phyloP scores from a whole-genome alignment of 441 rosid genomes.

The Aleurites moluccanus region DNA sequence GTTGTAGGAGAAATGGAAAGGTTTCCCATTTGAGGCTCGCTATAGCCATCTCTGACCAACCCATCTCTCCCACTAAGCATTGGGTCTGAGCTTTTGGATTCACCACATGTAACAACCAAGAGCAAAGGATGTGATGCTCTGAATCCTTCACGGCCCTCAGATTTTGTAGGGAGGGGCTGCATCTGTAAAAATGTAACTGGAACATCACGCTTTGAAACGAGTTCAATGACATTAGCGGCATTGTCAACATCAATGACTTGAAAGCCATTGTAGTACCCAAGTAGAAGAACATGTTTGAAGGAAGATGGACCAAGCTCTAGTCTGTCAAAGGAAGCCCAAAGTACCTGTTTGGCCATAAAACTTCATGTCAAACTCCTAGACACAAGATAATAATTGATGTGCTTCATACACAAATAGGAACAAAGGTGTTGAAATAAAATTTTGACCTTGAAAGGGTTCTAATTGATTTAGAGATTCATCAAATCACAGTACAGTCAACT shows the following conservation, averaged over 20 bases:
- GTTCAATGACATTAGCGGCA: slow-evolving; percentile 66
- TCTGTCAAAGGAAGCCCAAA: slow-evolving; percentile 92
- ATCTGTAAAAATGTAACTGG: slow-evolving; percentile 87
- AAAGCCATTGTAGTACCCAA: slow-evolving; percentile 92
- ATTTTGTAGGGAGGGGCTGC: slow-evolving; percentile 77
- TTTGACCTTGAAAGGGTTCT: background rate
- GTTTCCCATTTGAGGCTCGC: slow-evolving; percentile 54
- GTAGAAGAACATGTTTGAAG: slow-evolving; percentile 69
- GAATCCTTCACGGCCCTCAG: slow-evolving; percentile 66
- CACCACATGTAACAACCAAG: slow-evolving; percentile 82
- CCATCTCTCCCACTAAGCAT: slow-evolving; percentile 54
- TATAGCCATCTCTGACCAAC: slow-evolving; percentile 53
- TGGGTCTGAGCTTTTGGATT: slow-evolving; percentile 46
- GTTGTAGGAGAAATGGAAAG: slow-evolving; percentile 56
- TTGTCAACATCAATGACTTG: slow-evolving; percentile 92
- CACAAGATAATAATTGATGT: background rate
- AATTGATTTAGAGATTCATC: background rate
- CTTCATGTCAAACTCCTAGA: slow-evolving; percentile 15
- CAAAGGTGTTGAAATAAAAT: background rate
- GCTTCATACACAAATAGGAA: background rate
- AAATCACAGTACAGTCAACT: background rate
- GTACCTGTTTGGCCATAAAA: slow-evolving; percentile 56
- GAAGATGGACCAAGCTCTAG: slow-evolving; percentile 59
- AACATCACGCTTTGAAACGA: slow-evolving; percentile 81
- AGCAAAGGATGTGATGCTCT: slow-evolving; percentile 84